Evolutionary conservation across 345 rosid species (phyloP).

Genomic region (Nephelium lappaceum): DNA sequence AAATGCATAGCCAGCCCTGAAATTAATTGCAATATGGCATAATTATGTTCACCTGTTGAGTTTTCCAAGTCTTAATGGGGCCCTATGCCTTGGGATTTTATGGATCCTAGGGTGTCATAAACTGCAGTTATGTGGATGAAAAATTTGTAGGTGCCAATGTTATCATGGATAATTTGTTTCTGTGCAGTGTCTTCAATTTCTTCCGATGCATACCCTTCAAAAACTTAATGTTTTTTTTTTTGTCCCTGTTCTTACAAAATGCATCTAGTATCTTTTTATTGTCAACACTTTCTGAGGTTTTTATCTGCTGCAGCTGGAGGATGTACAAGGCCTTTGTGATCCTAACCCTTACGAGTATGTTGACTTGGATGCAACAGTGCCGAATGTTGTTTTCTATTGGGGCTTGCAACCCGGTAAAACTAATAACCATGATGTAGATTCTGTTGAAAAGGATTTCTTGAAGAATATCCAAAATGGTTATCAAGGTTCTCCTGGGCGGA

Average conservation of each 20-base stretch:
- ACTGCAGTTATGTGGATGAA: conserved; percentile 3
- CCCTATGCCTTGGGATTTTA: background rate
- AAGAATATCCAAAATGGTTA: conserved; percentile 42
- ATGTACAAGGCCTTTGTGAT: conserved; percentile 50
- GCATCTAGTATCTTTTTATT: background rate
- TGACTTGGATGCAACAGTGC: conserved; percentile 34
- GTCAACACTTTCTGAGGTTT: conserved; percentile 6
- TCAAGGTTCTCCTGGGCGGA: conserved; percentile 35
- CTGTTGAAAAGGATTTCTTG: conserved; percentile 45
- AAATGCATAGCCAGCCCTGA: background rate
- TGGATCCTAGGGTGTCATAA: background rate
- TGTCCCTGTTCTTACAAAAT: background rate
- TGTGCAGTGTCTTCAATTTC: background rate
- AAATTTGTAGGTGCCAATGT: background rate
- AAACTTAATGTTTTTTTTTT: background rate
- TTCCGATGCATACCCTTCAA: background rate
- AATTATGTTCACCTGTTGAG: background rate
- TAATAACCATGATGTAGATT: conserved; percentile 29
- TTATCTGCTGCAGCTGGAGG: conserved; percentile 48
- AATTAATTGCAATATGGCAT: background rate
- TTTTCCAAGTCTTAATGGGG: conserved; percentile 3
- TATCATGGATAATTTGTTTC: background rate
- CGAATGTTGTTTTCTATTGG: conserved; percentile 51
- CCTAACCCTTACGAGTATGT: conserved; percentile 57
- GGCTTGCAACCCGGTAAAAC: conserved; percentile 44